Evolutionary conservation across 108 stramenopile species (phyloP).

Genomic region (Nitzschia sp.): DNA sequence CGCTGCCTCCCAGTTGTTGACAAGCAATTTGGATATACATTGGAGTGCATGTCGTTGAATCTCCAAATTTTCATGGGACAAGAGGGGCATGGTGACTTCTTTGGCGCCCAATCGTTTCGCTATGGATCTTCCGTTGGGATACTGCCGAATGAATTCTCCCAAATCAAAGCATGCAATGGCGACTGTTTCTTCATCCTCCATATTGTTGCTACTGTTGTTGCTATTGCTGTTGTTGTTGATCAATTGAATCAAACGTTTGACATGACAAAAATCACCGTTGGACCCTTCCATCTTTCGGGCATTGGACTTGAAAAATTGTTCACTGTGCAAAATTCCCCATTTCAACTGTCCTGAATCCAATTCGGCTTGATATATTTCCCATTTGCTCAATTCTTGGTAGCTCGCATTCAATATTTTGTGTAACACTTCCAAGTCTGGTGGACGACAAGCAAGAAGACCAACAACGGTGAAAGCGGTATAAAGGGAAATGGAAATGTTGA

Average conservation of each 20-base stretch:
- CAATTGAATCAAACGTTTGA: constrained; percentile 77
- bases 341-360: constrained; percentile 76
- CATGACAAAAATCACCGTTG: constrained; percentile 56
- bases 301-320: constrained; percentile 83
- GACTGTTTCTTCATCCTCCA: constrained; percentile 27
- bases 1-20: constrained; percentile 50
- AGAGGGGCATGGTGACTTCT: constrained; percentile 81
- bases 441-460: neutral
- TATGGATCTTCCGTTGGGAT: constrained; percentile 86
- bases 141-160: constrained; percentile 92
- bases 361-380: constrained; percentile 82
- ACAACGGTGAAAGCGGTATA: no score
- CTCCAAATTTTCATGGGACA: constrained; percentile 80
- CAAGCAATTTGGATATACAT: constrained; percentile 92
- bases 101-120: constrained; percentile 84
- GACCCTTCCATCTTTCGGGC: constrained; percentile 60
- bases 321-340: constrained; percentile 91
- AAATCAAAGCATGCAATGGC: constrained; percentile 93
- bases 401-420: constrained; percentile 60
- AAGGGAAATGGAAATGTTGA: neutral
- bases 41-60: constrained; percentile 89
- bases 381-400: constrained; percentile 80
- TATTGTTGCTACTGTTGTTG: neutral
- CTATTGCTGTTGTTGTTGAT: neutral
- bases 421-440: constrained; percentile 67